Base-by-base conservation (phyloP, 495 filamentous ascomycete species). In the Polyplosphaeria fusca region DNA sequence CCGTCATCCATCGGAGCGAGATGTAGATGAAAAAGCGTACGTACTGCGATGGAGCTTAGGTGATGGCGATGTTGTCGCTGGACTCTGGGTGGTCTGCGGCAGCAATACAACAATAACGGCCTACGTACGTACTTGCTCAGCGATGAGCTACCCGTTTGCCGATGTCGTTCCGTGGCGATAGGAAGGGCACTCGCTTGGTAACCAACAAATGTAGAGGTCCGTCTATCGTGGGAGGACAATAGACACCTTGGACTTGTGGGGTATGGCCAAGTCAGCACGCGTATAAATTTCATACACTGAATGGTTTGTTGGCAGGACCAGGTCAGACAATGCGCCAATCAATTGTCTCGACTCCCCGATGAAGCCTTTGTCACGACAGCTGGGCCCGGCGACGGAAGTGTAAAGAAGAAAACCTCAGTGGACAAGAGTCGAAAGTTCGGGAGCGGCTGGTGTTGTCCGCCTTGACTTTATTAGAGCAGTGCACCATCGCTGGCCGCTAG, bases 201-300 rank as follows among this genome's bases (percentile, higher is more conserved):
- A 47, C 61, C 50, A 64, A 60, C 56, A 47, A 35, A 60, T 40
- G 22, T 38, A 41, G 9, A 16, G 22, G 23, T n/a, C 48, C 50
- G 51, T 47, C 28, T 58, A 49, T 55, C 49, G 54, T 48, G 35
- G 60, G 48, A 39, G 27, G 49, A 50, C 39, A 13, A 18, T 30
- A 46, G 49, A 20, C 25, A 27, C 28, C 43, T 55, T 41, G 1
- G 35, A 53, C 56, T n/a, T 52, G 41, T 53, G 28, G 45, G 38
- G 41, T 40, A 55, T 37, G 49, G 52, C 52, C 50, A 60, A 18
- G 49, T 56, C 55, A 60, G 56, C 45, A 45, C 35, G 35, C 55
- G 25, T 51, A 37, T 25, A 58, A 9, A 39, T 37, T 14, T 40
- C 50, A 24, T 12, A 12, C 12, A 39, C 28, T 37, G 49, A 55